phyloP scores from a whole-genome alignment of 345 rosid species.

The Acer saccharum region DNA sequence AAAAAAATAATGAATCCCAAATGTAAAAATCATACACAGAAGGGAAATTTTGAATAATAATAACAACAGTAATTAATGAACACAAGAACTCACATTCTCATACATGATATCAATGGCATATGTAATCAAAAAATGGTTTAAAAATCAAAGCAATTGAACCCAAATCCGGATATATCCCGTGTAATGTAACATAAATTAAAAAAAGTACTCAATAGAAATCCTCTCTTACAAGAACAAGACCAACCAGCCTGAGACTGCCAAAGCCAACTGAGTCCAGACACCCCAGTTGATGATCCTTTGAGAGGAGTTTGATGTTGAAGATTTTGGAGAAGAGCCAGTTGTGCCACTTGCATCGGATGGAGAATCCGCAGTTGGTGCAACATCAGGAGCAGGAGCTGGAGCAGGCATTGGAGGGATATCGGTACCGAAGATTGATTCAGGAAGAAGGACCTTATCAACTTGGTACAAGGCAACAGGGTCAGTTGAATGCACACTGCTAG shows the following conservation, averaged over 20 bases:
- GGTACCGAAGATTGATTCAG: constrained; percentile 86
- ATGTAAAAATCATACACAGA: neutral
- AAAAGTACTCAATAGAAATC: constrained; percentile 3
- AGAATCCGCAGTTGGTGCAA: constrained; percentile 63
- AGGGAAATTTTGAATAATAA: neutral
- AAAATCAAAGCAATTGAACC: constrained; percentile 24
- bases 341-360: constrained; percentile 44
- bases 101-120: constrained; percentile 21
- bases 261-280: constrained; percentile 38
- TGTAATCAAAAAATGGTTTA: constrained; percentile 30
- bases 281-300: constrained; percentile 30
- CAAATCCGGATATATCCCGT: constrained; percentile 16
- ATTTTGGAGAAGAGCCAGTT: constrained; percentile 34
- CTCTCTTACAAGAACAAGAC: constrained; percentile 49
- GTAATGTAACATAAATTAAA: constrained; percentile 19
- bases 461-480: constrained; percentile 84
- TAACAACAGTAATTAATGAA: neutral
- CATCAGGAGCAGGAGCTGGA: constrained; percentile 82
- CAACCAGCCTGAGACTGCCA: constrained; percentile 47
- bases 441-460: constrained; percentile 76
- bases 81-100: constrained; percentile 12
- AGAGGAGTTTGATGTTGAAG: constrained; percentile 50
- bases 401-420: constrained; percentile 88
- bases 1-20: neutral
- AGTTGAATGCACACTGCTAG: constrained; percentile 78